These are phyloP conservation scores for Phytophthora cajani DNA, from an alignment of 352 stramenopile species.

Conservation along the genomic window DNA sequence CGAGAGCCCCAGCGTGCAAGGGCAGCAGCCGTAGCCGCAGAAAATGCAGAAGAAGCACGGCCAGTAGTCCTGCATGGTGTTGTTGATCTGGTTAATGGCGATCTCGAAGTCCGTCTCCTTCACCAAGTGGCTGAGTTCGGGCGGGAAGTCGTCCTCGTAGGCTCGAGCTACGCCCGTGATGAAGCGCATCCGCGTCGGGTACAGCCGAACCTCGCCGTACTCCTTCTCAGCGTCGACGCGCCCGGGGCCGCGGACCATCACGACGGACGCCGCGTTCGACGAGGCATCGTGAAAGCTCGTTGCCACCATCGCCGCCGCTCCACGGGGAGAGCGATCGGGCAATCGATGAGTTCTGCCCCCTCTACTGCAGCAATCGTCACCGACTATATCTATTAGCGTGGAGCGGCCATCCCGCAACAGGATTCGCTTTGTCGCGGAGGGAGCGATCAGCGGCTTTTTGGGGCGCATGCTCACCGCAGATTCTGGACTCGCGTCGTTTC, in stretches of 20 bases:
- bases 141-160: slow-evolving; percentile 81
- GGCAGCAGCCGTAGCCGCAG: slow-evolving; percentile 71
- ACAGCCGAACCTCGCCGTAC: slow-evolving; percentile 53
- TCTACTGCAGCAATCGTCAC: background rate
- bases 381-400: slow-evolving; percentile 5
- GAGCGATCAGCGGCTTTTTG: slow-evolving; percentile 1
- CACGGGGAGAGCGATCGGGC: slow-evolving; percentile 2
- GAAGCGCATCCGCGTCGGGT: slow-evolving; percentile 68
- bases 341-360: background rate
- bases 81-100: slow-evolving; percentile 88
- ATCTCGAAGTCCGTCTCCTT: slow-evolving; percentile 68
- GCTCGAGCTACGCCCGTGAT: slow-evolving; percentile 69
- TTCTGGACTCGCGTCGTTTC: slow-evolving; percentile 25
- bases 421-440: slow-evolving; percentile 11
- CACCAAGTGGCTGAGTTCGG: slow-evolving; percentile 61
- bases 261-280: slow-evolving; percentile 25
- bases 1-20: slow-evolving; percentile 70
- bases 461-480: slow-evolving; percentile 22
- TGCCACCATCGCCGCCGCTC: slow-evolving; percentile 27
- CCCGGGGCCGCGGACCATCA: slow-evolving; percentile 21
- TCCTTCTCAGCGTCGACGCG: slow-evolving; percentile 31
- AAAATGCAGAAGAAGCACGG: slow-evolving; percentile 77
- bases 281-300: slow-evolving; percentile 41
- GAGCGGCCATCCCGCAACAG: slow-evolving; percentile 9
- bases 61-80: slow-evolving; percentile 86